These are phyloP conservation scores for Metarhizium rileyi DNA, from an alignment of 2,329 filamentous ascomycete genomes.

Conservation along the genomic window DNA sequence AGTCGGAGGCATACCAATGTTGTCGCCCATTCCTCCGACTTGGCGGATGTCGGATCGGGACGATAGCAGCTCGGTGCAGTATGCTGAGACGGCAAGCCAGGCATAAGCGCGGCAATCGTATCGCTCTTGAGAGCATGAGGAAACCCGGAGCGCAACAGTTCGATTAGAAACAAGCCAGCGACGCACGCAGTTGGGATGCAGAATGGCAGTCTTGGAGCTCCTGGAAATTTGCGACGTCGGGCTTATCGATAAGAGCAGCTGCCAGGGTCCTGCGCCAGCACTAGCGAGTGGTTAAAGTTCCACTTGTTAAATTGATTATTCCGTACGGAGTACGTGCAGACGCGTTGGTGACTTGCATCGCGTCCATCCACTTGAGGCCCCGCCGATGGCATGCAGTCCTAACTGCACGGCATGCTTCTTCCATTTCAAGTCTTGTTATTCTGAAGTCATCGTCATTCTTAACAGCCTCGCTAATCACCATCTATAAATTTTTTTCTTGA, in stretches of 20 bases:
- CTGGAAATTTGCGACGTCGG: conserved; percentile 2
- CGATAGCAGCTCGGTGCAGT: conserved; percentile 11
- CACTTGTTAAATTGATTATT: too few species aligned
- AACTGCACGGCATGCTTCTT: not conserved
- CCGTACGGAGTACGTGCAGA: not conserved
- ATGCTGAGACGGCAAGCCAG: conserved; percentile 24
- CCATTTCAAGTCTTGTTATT: not conserved
- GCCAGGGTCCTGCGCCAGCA: too few species aligned
- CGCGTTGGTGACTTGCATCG: not conserved
- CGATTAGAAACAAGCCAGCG: too few species aligned
- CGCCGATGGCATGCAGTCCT: not conserved
- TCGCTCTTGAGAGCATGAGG: conserved; percentile 27
- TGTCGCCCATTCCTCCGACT: conserved; percentile 4
- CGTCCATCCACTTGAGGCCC: not conserved
- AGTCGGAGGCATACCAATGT: conserved; percentile 17
- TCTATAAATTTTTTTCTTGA: not conserved
- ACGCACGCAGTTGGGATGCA: not conserved
- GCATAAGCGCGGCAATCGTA: conserved; percentile 23
- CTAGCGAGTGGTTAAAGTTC: too few species aligned
- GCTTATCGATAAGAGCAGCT: conserved; percentile 7
- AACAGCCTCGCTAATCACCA: not conserved
- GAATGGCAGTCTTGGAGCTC: not conserved
- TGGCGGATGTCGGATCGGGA: conserved; percentile 5
- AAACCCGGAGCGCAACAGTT: not conserved
- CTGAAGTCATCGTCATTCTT: not conserved